Conservation (phyloP, 108 stramenopile species). For the Nitzschia sp. region DNA sequence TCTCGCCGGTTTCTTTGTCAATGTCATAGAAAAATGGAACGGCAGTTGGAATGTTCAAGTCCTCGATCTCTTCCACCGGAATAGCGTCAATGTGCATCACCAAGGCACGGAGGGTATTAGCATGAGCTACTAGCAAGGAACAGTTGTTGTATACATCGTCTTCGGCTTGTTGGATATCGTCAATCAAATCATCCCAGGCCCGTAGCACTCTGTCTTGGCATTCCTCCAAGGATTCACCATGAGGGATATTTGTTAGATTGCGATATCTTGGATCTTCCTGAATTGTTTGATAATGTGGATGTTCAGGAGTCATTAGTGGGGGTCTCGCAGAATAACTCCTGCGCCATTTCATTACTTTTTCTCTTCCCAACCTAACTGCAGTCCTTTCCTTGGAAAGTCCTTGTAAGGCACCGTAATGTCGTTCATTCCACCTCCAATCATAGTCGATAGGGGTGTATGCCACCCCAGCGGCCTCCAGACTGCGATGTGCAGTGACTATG, state of each 20-base stretch:
- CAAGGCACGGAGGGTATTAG: slow-evolving; percentile 68
- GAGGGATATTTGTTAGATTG: slow-evolving; percentile 32
- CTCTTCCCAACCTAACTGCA: slow-evolving; percentile 58
- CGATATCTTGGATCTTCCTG: slow-evolving; percentile 33
- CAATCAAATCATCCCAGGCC: slow-evolving; percentile 64
- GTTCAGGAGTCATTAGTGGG: slow-evolving; percentile 23
- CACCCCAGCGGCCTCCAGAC: slow-evolving; percentile 57
- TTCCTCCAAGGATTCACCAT: slow-evolving; percentile 69
- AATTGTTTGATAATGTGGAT: slow-evolving; percentile 52
- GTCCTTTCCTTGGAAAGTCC: slow-evolving; percentile 79
- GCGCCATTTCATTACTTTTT: slow-evolving; percentile 65
- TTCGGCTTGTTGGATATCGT: slow-evolving; percentile 62
- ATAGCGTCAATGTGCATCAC: slow-evolving; percentile 58
- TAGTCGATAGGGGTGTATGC: slow-evolving; percentile 38
- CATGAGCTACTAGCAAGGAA: slow-evolving; percentile 72
- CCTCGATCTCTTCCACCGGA: slow-evolving; percentile 38
- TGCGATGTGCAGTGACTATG: slow-evolving; percentile 45
- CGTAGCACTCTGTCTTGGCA: slow-evolving; percentile 68
- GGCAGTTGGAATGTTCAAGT: slow-evolving; percentile 58
- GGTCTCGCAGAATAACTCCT: slow-evolving; percentile 53
- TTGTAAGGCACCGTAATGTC: slow-evolving; percentile 85
- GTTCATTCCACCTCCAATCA: slow-evolving; percentile 79
- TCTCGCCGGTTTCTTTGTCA: slow-evolving; percentile 21
- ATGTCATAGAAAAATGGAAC: slow-evolving; percentile 63
- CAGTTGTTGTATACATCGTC: slow-evolving; percentile 30